These are phyloP conservation scores for Neonectria sp. DNA, from an alignment of 2,329 filamentous ascomycete genomes.

Conservation along the genomic window DNA sequence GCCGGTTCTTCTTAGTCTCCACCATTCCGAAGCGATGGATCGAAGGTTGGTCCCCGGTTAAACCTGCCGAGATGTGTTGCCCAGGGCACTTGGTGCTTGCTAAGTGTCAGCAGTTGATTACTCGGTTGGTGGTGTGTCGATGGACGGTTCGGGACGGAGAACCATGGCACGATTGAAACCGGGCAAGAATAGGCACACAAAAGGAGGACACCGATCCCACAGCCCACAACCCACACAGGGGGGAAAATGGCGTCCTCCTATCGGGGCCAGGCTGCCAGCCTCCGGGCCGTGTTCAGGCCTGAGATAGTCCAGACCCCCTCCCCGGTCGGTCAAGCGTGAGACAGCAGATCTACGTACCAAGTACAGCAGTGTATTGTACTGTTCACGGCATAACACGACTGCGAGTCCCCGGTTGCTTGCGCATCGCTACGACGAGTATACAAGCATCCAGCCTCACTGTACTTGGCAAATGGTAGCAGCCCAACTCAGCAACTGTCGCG, in stretches of 20 bases:
- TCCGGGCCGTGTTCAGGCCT: background rate
- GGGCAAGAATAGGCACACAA: constrained; percentile 14
- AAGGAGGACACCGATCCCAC: background rate
- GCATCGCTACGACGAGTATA: background rate
- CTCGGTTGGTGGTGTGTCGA: constrained; percentile 14
- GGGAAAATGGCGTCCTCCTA: background rate
- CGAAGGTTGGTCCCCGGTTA: constrained; percentile 19
- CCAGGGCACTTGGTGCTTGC: constrained; percentile 1
- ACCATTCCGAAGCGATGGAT: constrained; percentile 33
- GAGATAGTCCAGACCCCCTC: no score
- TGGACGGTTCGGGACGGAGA: background rate
- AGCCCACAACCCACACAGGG: background rate
- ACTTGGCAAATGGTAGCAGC: background rate
- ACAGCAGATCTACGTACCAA: background rate
- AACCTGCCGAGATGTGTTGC: constrained; percentile 25
- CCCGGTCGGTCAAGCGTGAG: background rate
- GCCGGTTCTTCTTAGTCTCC: constrained; percentile 25
- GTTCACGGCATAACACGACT: background rate
- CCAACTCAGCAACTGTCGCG: background rate
- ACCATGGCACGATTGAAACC: constrained; percentile 14
- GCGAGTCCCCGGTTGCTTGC: background rate
- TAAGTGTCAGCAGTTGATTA: constrained; percentile 17
- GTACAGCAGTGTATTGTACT: background rate
- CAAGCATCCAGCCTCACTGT: background rate
- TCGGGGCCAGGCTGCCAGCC: background rate